Conservation (phyloP, 306 rosid genomes). For the Gynostemma pentaphyllum region DNA sequence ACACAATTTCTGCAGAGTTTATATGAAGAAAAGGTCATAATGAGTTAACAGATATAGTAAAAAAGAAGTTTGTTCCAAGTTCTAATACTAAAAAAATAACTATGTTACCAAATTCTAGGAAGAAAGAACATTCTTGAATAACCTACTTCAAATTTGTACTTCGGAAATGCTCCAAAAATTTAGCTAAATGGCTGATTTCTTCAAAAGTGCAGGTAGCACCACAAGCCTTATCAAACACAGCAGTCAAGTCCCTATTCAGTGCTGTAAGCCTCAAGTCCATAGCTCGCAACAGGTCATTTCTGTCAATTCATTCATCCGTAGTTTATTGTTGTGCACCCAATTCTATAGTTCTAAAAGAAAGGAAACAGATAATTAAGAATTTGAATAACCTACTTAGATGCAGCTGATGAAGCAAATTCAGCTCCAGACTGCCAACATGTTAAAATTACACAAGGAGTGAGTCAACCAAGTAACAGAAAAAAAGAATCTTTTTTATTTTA, state of each 20-base stretch:
- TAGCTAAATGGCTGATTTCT: conserved; percentile 33
- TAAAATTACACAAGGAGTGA: conserved; percentile 19
- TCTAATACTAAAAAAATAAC: background rate
- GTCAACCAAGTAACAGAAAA: too few relatives aligned
- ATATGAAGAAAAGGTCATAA: background rate
- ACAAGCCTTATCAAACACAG: conserved; percentile 35
- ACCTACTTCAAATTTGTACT: conserved; percentile 58
- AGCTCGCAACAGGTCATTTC: conserved; percentile 82
- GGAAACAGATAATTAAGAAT: conserved; percentile 11
- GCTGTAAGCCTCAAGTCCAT: conserved; percentile 82
- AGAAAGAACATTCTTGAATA: conserved; percentile 13
- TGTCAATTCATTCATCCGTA: conserved; percentile 36
- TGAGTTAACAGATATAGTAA: background rate
- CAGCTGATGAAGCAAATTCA: conserved; percentile 40
- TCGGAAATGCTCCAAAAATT: conserved; percentile 49
- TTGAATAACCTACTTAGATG: conserved; percentile 70
- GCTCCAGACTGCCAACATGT: conserved; percentile 47
- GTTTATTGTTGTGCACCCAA: conserved; percentile 20
- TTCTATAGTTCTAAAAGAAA: conserved; percentile 16
- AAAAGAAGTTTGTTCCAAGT: background rate
- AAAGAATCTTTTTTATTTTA: too few relatives aligned
- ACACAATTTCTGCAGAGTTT: conserved; percentile 44
- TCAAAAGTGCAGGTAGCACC: conserved; percentile 31
- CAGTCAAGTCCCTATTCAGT: conserved; percentile 43
- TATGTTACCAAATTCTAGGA: background rate